Percentiles rank a stretch among this genome's conserved stretches.
Evolutionary conservation across 1,139 yeast species (phyloP).

Genomic region (Casaregolazyma lundiana): DNA sequence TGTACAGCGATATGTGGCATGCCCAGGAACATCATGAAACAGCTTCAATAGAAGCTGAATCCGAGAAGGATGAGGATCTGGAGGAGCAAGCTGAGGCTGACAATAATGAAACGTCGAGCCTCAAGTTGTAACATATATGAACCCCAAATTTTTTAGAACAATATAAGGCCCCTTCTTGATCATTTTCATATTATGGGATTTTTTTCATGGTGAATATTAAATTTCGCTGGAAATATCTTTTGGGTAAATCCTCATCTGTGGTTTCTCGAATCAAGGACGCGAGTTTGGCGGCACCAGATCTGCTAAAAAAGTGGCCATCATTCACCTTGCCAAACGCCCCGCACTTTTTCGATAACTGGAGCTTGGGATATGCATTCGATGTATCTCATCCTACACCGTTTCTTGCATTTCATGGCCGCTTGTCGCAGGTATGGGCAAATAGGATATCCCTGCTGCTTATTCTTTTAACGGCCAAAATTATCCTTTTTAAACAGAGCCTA

Average conservation of each 20-base stretch:
- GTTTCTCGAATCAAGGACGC: not conserved
- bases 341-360: not conserved
- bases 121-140: not conserved
- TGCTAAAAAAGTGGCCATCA: not conserved
- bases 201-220: not conserved
- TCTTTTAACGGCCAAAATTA: constrained; percentile 32
- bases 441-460: constrained; percentile 30
- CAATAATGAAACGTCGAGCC: not conserved
- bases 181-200: not conserved
- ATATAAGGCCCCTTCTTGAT: not conserved
- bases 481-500: constrained; percentile 28
- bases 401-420: constrained; percentile 31
- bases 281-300: not conserved
- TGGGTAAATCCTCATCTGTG: not conserved
- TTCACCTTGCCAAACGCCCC: not conserved
- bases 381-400: constrained; percentile 24
- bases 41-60: constrained; percentile 33
- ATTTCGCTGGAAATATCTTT: not conserved
- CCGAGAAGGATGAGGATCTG: constrained; percentile 18
- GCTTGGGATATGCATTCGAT: no score
- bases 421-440: constrained; percentile 34
- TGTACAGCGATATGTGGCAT: constrained; percentile 80
- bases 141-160: not conserved
- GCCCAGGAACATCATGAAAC: constrained; percentile 69
- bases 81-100: not conserved